phyloP scores from a whole-genome alignment of 768 basidiomycete species.

The Royoungia palumana region DNA sequence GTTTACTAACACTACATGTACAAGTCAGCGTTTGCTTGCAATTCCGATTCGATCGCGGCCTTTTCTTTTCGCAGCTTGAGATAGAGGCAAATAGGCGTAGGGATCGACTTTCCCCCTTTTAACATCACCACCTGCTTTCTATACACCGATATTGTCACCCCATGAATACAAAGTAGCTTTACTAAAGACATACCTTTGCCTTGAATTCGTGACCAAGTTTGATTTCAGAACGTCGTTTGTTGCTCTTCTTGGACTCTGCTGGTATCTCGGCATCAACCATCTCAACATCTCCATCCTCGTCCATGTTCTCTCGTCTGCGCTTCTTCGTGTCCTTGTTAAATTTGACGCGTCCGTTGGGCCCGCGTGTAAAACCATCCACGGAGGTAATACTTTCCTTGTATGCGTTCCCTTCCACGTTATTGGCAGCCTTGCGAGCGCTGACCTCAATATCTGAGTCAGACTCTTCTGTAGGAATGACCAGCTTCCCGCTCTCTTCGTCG shows the following conservation, averaged over 20 bases:
- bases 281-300: constrained; percentile 62
- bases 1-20: constrained; percentile 1
- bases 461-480: constrained; percentile 66
- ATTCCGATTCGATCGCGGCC: constrained; percentile 53
- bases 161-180: not conserved
- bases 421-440: constrained; percentile 39
- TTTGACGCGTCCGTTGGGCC: constrained; percentile 79
- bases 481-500: constrained; percentile 77
- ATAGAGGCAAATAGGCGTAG: constrained; percentile 85
- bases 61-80: constrained; percentile 71
- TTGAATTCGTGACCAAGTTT: constrained; percentile 87
- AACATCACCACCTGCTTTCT: constrained; percentile 95
- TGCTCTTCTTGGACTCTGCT: constrained; percentile 43
- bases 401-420: constrained; percentile 65
- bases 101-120: constrained; percentile 87
- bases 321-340: constrained; percentile 99
- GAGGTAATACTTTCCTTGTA: constrained; percentile 83
- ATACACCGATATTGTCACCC: constrained; percentile 9
- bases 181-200: constrained; percentile 68
- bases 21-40: constrained; percentile 53
- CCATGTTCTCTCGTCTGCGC: constrained; percentile 67
- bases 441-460: constrained; percentile 45
- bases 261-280: constrained; percentile 67
- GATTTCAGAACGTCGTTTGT: constrained; percentile 50
- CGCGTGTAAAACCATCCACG: constrained; percentile 86